Evolutionary conservation across 2,329 filamentous ascomycete species (phyloP).

Genomic region (Neofusicoccum sp.): DNA sequence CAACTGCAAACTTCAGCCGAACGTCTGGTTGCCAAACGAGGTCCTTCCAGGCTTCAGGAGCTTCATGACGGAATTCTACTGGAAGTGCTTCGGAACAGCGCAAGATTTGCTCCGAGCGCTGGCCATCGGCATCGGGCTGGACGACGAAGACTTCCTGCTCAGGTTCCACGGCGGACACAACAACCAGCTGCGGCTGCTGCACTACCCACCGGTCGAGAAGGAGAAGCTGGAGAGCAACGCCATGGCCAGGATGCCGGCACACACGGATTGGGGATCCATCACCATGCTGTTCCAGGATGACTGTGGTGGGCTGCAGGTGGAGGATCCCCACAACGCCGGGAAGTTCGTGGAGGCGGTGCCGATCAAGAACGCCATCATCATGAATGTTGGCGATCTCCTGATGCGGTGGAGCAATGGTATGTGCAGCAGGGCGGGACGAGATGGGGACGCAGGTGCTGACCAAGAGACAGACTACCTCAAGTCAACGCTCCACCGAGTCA

Average conservation of each 20-base stretch:
- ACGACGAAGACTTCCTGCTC: slow-evolving; percentile 46
- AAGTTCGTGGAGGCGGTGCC: slow-evolving; percentile 8
- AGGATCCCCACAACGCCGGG: slow-evolving; percentile 10
- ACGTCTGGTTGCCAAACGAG: slow-evolving; percentile 49
- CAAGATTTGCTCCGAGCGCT: slow-evolving; percentile 48
- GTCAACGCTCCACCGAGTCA: slow-evolving; percentile 15
- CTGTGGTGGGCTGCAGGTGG: slow-evolving; percentile 54
- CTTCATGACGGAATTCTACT: slow-evolving; percentile 52
- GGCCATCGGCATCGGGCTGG: slow-evolving; percentile 48
- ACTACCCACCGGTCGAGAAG: slow-evolving; percentile 54
- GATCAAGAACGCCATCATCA: slow-evolving; percentile 13
- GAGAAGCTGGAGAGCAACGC: slow-evolving; percentile 43
- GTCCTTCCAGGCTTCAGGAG: slow-evolving; percentile 45
- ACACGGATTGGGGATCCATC: slow-evolving; percentile 52
- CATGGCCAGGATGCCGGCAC: slow-evolving; percentile 51
- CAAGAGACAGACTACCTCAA: slow-evolving; percentile 4
- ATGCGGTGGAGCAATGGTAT: slow-evolving; percentile 19
- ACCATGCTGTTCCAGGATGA: slow-evolving; percentile 51
- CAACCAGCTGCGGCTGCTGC: slow-evolving; percentile 60
- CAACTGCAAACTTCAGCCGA: slow-evolving; percentile 41
- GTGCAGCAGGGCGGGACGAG: neutral
- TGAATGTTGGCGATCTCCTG: slow-evolving; percentile 16
- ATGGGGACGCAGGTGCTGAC: neutral
- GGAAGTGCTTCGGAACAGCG: slow-evolving; percentile 45
- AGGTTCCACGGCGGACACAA: slow-evolving; percentile 55